Evolutionary conservation across 495 filamentous ascomycete species (phyloP).

Genomic region (Recurvomyces mirabilis): DNA sequence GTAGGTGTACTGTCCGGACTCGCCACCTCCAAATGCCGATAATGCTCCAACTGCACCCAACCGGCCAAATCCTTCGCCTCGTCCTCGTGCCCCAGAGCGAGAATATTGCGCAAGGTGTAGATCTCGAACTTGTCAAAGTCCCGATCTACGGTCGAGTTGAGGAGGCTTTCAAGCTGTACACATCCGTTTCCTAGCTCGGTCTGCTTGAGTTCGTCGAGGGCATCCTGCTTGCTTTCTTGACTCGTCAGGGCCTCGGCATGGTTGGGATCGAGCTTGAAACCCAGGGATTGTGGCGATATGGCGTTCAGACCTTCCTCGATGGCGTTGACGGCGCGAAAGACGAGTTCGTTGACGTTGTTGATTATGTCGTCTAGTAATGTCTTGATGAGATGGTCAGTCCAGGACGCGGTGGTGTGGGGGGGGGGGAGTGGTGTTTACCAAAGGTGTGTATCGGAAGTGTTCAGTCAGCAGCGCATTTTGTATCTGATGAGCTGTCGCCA

Average conservation of each 20-base stretch:
- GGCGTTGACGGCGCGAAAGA: conserved; percentile 71
- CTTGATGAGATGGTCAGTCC: no score
- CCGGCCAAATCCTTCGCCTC: conserved; percentile 51
- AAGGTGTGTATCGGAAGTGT: conserved; percentile 87
- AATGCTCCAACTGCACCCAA: conserved; percentile 77
- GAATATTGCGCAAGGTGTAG: conserved; percentile 77
- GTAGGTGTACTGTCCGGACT: conserved; percentile 37
- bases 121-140: conserved; percentile 74
- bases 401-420: no score
- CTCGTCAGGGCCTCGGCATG: not conserved
- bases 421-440: conserved; percentile 45
- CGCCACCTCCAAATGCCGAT: conserved; percentile 45
- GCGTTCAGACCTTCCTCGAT: conserved; percentile 69
- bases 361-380: conserved; percentile 94
- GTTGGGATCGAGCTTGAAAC: conserved; percentile 42
- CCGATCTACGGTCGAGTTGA: conserved; percentile 67
- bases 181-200: conserved; percentile 80
- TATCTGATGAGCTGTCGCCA: conserved; percentile 37
- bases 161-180: conserved; percentile 87
- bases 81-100: conserved; percentile 44
- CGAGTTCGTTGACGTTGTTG: conserved; percentile 83
- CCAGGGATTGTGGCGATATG: conserved; percentile 59
- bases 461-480: conserved; percentile 79
- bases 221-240: conserved; percentile 35
- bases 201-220: conserved; percentile 45